Conservation (phyloP, 2,329 filamentous ascomycete species). For the Drechslerella stenobrocha region DNA sequence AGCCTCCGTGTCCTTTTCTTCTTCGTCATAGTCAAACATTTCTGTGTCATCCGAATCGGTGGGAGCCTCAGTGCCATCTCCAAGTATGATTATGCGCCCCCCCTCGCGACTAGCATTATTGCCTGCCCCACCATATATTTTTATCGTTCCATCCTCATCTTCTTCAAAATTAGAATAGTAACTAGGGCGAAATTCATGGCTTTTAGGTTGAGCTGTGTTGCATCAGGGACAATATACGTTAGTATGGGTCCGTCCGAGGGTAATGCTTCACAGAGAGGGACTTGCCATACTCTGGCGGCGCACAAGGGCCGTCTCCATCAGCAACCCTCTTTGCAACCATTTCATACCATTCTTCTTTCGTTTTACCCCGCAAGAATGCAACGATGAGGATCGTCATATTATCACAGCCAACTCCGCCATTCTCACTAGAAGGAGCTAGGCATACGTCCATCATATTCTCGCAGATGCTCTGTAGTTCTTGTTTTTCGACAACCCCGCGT, state of each 20-base stretch:
- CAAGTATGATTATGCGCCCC: slow-evolving; percentile 89
- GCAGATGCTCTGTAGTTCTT: slow-evolving; percentile 90
- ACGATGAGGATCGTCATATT: slow-evolving; percentile 99
- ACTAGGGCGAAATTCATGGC: slow-evolving; percentile 67
- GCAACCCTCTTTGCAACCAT: slow-evolving; percentile 91
- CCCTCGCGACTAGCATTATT: slow-evolving; percentile 52
- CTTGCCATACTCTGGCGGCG: slow-evolving; percentile 99
- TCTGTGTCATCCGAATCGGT: slow-evolving; percentile 87
- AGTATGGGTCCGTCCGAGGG: slow-evolving; percentile 2
- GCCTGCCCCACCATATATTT: slow-evolving; percentile 31
- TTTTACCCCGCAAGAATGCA: slow-evolving; percentile 79
- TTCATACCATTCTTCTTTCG: slow-evolving; percentile 98
- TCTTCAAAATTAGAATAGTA: slow-evolving; percentile 62
- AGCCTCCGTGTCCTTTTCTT: slow-evolving; percentile 53
- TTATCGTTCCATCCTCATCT: slow-evolving; percentile 58
- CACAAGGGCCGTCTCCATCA: slow-evolving; percentile 95
- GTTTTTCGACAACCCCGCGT: slow-evolving; percentile 92
- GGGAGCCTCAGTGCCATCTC: slow-evolving; percentile 89
- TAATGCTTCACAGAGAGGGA: slow-evolving; percentile 58
- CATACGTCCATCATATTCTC: slow-evolving; percentile 99
- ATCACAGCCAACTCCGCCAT: slow-evolving; percentile 95
- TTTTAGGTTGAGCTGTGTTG: slow-evolving; percentile 53
- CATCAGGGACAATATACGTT: slow-evolving; percentile 2
- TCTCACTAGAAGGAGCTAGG: slow-evolving; percentile 94
- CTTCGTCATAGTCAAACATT: slow-evolving; percentile 88